Percentiles rank a stretch among this genome's conserved stretches.
Evolutionary conservation across 371 early-diverging fungal genomes (phyloP).

Genomic region (Mucor saturninus): DNA sequence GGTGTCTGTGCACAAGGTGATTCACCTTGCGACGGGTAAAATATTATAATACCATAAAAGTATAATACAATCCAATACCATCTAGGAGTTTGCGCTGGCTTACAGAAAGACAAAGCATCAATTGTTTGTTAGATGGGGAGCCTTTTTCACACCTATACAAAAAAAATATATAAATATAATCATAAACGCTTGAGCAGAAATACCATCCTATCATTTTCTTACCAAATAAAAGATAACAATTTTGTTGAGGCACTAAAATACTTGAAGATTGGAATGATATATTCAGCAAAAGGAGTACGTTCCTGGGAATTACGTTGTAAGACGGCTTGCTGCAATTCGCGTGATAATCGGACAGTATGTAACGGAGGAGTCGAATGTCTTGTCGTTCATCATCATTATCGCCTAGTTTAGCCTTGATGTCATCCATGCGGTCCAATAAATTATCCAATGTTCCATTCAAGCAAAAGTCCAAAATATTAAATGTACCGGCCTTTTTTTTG

Average conservation of each 20-base stretch:
- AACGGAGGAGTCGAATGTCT: background rate
- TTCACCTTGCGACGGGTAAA: too few relatives aligned
- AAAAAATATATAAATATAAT: background rate
- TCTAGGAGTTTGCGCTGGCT: background rate
- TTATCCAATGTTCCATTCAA: background rate
- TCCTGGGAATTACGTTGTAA: background rate
- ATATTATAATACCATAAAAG: too few relatives aligned
- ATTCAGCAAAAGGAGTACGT: conserved; percentile 1
- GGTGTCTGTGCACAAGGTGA: too few relatives aligned
- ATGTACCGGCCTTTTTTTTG: too few relatives aligned
- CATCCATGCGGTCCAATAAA: background rate
- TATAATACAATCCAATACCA: too few relatives aligned
- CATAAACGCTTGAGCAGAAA: background rate
- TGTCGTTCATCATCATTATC: too few relatives aligned
- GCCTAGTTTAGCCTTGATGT: background rate
- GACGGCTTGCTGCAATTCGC: background rate
- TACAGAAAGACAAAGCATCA: too few relatives aligned
- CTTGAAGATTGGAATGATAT: conserved; percentile 1
- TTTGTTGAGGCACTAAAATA: conserved; percentile 3
- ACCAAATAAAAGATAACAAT: background rate
- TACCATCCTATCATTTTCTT: background rate
- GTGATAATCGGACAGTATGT: background rate
- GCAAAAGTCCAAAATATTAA: too few relatives aligned
- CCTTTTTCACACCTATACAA: background rate
- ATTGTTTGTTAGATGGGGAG: too few relatives aligned